Evolutionary conservation across 148 eudicot species (phyloP).

Genomic region (Pouteria glomerata): DNA sequence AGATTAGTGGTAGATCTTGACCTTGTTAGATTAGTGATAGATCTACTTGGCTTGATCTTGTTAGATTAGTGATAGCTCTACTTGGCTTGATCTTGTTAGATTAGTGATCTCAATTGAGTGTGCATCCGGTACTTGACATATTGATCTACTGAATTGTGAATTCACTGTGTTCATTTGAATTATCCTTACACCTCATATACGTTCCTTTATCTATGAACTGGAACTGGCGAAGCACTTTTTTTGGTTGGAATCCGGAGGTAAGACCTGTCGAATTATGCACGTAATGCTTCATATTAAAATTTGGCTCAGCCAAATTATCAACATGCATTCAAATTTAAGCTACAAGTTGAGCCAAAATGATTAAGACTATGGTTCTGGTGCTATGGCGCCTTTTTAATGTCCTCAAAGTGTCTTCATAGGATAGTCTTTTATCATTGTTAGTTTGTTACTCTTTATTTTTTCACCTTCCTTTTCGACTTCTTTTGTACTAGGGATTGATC

Average conservation of each 20-base stretch:
- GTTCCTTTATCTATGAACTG: background rate
- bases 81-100: too few relatives aligned
- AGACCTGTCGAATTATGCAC: background rate
- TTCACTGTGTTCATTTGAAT: too few relatives aligned
- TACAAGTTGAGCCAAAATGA: background rate
- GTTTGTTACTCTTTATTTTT: slow-evolving; percentile 1
- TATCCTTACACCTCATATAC: too few relatives aligned
- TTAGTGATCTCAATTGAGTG: too few relatives aligned
- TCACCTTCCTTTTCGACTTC: background rate
- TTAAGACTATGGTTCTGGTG: background rate
- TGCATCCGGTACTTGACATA: too few relatives aligned
- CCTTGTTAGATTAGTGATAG: too few relatives aligned
- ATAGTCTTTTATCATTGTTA: background rate
- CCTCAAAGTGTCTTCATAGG: background rate
- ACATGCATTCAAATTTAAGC: background rate
- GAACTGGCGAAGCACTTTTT: background rate
- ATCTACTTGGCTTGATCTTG: too few relatives aligned
- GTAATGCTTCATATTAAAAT: background rate
- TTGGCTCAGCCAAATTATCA: background rate
- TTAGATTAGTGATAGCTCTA: too few relatives aligned
- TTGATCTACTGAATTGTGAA: too few relatives aligned
- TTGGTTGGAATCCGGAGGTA: background rate
- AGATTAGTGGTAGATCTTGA: too few relatives aligned
- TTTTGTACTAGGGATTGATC: background rate
- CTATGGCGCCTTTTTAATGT: background rate